Conservation (phyloP, 1,139 yeast genomes). For the Hyphopichia pseudoburtonii region DNA sequence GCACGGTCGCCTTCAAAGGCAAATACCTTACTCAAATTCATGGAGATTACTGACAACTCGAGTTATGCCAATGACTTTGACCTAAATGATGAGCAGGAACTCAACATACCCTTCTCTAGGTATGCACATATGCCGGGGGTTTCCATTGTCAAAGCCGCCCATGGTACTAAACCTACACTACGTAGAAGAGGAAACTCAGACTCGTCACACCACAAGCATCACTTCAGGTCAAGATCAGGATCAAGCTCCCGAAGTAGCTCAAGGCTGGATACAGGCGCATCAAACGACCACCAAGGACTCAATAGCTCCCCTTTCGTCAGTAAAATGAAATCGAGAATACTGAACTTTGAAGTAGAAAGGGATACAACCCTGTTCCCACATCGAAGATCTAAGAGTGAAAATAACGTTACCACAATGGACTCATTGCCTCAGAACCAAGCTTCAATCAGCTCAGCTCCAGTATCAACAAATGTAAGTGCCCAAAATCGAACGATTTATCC, state of each 20-base stretch:
- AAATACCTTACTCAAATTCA: constrained; percentile 6
- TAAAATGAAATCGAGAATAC: constrained; percentile 21
- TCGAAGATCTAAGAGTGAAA: constrained; percentile 7
- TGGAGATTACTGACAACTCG: constrained; percentile 9
- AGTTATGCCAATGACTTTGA: constrained; percentile 20
- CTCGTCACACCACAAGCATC: no score
- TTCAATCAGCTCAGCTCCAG: neutral
- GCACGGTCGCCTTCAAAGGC: neutral
- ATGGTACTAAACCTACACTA: neutral
- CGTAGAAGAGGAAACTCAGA: no score
- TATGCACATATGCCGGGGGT: constrained; percentile 35
- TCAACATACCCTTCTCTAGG: constrained; percentile 36
- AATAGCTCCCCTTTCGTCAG: constrained; percentile 26
- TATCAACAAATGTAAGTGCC: neutral
- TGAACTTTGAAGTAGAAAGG: constrained; percentile 14
- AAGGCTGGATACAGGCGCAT: neutral
- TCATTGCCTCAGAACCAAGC: neutral
- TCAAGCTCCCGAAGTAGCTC: neutral
- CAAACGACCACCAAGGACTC: neutral
- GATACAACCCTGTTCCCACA: neutral
- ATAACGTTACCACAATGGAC: neutral
- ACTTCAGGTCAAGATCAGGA: neutral
- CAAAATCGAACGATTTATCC: constrained; percentile 9
- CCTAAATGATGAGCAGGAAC: constrained; percentile 21
- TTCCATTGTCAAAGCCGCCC: constrained; percentile 9